A percentile compares a stretch with the other conserved stretches of the same genome.
Evolutionary conservation across 139 green algal genomes (phyloP).

Genomic region (Ostreobium quekettii): DNA sequence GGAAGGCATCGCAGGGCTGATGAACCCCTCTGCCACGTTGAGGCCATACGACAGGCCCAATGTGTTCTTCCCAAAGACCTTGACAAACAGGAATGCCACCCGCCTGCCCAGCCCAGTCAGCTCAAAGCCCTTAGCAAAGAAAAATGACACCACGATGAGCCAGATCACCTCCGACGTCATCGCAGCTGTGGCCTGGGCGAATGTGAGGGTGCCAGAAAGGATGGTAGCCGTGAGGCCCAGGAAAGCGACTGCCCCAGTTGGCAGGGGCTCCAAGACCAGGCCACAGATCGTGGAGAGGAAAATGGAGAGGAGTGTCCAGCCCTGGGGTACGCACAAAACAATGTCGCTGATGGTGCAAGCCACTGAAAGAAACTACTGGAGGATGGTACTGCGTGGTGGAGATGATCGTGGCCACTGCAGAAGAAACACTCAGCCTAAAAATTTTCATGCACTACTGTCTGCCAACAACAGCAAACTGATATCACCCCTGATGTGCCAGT

Average conservation of each 20-base stretch:
- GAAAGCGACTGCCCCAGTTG: conserved; percentile 91
- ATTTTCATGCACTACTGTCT: too few species aligned
- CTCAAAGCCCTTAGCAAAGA: conserved; percentile 95
- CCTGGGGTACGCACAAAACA: too few species aligned
- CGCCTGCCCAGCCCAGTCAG: conserved; percentile 91
- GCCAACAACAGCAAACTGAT: too few species aligned
- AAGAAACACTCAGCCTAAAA: too few species aligned
- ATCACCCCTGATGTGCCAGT: too few species aligned
- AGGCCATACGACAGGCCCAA: conserved; percentile 88
- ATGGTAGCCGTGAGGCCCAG: conserved; percentile 73
- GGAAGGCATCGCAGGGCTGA: conserved; percentile 92
- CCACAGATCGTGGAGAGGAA: conserved; percentile 89
- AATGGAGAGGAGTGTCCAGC: conserved; percentile 88
- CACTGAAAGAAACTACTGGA: too few species aligned
- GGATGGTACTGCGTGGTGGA: too few species aligned
- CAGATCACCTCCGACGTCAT: conserved; percentile 98
- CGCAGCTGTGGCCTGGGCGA: conserved; percentile 73
- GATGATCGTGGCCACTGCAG: too few species aligned
- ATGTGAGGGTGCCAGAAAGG: conserved; percentile 87
- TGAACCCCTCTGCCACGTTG: conserved; percentile 59
- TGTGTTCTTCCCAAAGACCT: conserved; percentile 76
- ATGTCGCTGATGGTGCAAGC: too few species aligned
- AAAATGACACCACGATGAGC: conserved; percentile 99
- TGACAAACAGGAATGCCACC: conserved; percentile 82
- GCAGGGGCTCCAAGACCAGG: conserved; percentile 86